Conservation (phyloP, 2,329 filamentous ascomycete genomes). For the Xylariaceae sp. region DNA sequence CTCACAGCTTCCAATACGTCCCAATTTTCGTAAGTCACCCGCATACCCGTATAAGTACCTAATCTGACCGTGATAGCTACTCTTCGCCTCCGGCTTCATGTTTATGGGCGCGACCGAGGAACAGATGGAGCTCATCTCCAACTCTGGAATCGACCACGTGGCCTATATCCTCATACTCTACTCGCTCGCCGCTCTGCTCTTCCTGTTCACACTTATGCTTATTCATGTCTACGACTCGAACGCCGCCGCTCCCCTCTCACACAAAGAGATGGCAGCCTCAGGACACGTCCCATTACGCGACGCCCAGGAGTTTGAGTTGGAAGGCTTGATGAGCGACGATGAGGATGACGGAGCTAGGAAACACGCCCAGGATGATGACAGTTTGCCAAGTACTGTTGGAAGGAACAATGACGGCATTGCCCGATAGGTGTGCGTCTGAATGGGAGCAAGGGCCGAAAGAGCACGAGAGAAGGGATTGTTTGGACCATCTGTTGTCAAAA, state of each 20-base stretch:
- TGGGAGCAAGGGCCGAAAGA: too few species aligned
- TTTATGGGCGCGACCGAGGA: conserved; percentile 98
- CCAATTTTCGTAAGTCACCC: conserved; percentile 68
- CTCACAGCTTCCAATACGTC: conserved; percentile 67
- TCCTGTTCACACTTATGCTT: conserved; percentile 86
- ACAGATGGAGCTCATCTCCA: conserved; percentile 76
- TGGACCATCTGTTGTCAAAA: too few species aligned
- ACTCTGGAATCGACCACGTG: conserved; percentile 77
- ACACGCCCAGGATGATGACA: conserved; percentile 26
- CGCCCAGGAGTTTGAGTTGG: conserved; percentile 90
- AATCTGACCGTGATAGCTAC: conserved; percentile 52
- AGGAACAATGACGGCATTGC: conserved; percentile 40
- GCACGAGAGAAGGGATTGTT: too few species aligned
- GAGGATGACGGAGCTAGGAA: conserved; percentile 58
- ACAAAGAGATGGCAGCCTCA: conserved; percentile 37
- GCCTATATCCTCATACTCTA: conserved; percentile 90
- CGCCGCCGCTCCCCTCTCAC: conserved; percentile 33
- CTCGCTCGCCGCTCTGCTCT: conserved; percentile 84
- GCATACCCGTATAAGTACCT: too few species aligned
- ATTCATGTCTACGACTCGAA: conserved; percentile 75
- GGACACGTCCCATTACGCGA: conserved; percentile 53
- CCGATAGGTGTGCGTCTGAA: conserved; percentile 11
- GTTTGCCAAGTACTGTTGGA: conserved; percentile 46
- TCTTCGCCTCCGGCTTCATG: conserved; percentile 88
- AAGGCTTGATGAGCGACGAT: conserved; percentile 84